Evolutionary conservation across 257 asterid species (phyloP).

Genomic region (Dorcoceras hygrometricum): DNA sequence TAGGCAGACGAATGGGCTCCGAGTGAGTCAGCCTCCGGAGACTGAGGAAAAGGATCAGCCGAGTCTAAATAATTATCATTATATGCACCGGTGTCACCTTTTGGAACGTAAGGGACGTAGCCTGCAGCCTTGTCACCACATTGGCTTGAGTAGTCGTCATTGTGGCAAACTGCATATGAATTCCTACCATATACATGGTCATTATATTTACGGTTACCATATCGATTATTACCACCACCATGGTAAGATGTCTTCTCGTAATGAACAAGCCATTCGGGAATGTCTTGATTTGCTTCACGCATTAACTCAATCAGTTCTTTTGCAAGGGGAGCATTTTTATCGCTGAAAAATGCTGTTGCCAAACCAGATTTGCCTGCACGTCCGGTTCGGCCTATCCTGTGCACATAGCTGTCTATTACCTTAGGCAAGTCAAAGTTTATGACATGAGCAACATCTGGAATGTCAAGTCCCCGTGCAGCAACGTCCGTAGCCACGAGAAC

Average conservation of each 20-base stretch:
- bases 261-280: constrained; percentile 51
- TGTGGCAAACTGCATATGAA: constrained; percentile 2
- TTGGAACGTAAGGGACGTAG: constrained; percentile 15
- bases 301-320: constrained; percentile 52
- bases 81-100: constrained; percentile 7
- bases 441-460: constrained; percentile 73
- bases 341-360: constrained; percentile 78
- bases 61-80: constrained; percentile 11
- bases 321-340: constrained; percentile 49
- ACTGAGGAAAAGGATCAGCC: constrained; percentile 18
- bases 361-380: constrained; percentile 83
- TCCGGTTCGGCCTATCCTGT: constrained; percentile 83
- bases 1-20: constrained; percentile 12
- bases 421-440: constrained; percentile 73
- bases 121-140: constrained; percentile 14
- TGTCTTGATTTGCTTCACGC: constrained; percentile 60
- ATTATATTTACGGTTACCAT: constrained; percentile 28
- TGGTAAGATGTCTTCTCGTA: constrained; percentile 35
- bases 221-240: constrained; percentile 22
- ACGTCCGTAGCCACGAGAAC: constrained; percentile 78
- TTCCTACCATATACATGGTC: constrained; percentile 31
- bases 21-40: constrained; percentile 17
- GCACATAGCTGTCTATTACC: constrained; percentile 59
- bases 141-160: constrained; percentile 26
- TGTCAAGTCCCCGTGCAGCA: constrained; percentile 73